These are phyloP conservation scores for Suillus luteus DNA, from an alignment of 768 basidiomycete species.

Conservation along the genomic window DNA sequence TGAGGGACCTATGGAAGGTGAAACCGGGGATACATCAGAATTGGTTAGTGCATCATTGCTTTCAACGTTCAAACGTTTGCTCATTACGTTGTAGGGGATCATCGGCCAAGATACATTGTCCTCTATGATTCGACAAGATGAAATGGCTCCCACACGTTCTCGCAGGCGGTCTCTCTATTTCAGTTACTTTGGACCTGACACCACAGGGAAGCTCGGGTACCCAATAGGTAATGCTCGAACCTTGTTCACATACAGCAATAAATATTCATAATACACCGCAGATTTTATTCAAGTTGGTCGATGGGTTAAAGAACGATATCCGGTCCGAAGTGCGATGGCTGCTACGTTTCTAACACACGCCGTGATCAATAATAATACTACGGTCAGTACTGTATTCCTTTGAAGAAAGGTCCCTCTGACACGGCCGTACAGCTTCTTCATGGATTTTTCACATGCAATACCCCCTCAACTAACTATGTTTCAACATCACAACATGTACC, in stretches of 20 bases:
- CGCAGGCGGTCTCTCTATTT: constrained; percentile 58
- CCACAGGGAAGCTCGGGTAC: constrained; percentile 54
- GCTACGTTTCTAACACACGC: constrained; percentile 76
- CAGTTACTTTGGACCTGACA: constrained; percentile 38
- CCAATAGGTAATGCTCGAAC: constrained; percentile 50
- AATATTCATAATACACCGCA: constrained; percentile 30
- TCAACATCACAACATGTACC: constrained; percentile 50
- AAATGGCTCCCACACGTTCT: constrained; percentile 57
- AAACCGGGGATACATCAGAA: constrained; percentile 18
- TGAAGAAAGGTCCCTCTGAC: constrained; percentile 2
- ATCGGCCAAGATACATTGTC: constrained; percentile 75
- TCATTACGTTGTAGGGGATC: constrained; percentile 46
- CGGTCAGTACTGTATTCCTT: constrained; percentile 22
- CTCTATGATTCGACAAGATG: constrained; percentile 75
- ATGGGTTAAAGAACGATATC: constrained; percentile 63
- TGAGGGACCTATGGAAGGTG: constrained; percentile 20
- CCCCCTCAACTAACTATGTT: constrained; percentile 24
- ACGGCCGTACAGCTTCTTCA: constrained; percentile 47
- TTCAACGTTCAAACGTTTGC: constrained; percentile 11
- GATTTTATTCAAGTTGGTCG: constrained; percentile 58
- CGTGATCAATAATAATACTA: constrained; percentile 62
- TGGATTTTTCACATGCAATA: constrained; percentile 39
- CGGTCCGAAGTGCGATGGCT: constrained; percentile 54
- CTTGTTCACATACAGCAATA: neutral
- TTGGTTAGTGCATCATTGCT: constrained; percentile 23